Conservation (phyloP, 495 filamentous ascomycete genomes). For the Trichoderma asperelloides region DNA sequence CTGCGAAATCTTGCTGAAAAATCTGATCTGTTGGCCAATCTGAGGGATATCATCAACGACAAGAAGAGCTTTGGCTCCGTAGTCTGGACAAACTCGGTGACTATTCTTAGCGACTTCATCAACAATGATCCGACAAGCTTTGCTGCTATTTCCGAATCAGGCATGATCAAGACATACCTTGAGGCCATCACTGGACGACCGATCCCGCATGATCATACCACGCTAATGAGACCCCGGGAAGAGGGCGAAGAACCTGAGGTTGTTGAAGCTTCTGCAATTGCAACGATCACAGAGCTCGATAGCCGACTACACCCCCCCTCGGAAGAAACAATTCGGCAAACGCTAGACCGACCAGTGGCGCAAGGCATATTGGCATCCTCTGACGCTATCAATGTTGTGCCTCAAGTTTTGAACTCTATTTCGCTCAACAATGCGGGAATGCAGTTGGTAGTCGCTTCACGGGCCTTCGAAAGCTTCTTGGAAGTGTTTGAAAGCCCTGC, state of each 20-base stretch:
- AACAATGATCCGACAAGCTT: constrained; percentile 99
- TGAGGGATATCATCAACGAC: constrained; percentile 76
- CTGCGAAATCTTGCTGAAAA: constrained; percentile 92
- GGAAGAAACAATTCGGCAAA: constrained; percentile 29
- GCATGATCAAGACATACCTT: constrained; percentile 74
- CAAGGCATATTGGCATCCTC: constrained; percentile 70
- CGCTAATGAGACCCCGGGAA: constrained; percentile 23
- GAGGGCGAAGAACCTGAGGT: constrained; percentile 28
- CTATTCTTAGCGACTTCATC: constrained; percentile 89
- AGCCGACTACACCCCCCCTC: constrained; percentile 36
- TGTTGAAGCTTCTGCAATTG: constrained; percentile 19
- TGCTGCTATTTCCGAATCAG: constrained; percentile 86
- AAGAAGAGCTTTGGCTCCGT: constrained; percentile 71
- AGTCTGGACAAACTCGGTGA: constrained; percentile 88
- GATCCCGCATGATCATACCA: constrained; percentile 31
- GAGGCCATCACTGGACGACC: constrained; percentile 62
- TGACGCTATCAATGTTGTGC: constrained; percentile 79
- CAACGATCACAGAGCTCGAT: constrained; percentile 30
- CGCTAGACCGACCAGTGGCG: constrained; percentile 44
- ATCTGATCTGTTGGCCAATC: constrained; percentile 64
- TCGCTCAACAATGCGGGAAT: constrained; percentile 85
- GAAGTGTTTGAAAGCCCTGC: constrained; percentile 89
- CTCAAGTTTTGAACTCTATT: constrained; percentile 83
- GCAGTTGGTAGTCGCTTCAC: constrained; percentile 76
- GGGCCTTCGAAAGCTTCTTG: constrained; percentile 75